Conservation (phyloP, 169 alveolate species). For the Eimeria falciformis region DNA sequence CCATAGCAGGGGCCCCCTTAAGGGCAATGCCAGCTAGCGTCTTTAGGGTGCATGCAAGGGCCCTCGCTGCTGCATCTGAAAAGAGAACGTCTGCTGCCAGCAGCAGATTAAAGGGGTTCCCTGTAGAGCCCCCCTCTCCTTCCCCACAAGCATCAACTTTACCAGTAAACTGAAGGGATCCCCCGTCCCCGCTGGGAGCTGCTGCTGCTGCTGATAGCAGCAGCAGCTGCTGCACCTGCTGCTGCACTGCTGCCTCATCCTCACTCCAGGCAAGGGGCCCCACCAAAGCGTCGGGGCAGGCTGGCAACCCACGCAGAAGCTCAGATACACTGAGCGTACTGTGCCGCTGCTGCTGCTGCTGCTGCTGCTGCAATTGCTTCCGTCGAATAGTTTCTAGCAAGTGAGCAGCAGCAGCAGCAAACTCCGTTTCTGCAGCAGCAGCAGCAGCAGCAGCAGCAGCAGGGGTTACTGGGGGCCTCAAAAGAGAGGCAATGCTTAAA, state of each 20-base stretch:
- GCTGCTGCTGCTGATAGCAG: conserved; percentile 29
- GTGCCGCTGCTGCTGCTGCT: conserved; percentile 3
- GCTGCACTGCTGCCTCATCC: neutral
- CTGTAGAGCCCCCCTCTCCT: too few species aligned
- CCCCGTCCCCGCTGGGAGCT: neutral
- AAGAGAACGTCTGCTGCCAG: conserved; percentile 36
- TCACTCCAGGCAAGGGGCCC: conserved; percentile 60
- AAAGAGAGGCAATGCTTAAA: neutral
- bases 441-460: neutral
- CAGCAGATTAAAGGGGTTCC: neutral
- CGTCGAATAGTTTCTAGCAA: neutral
- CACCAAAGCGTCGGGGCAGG: neutral
- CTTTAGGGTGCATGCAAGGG: conserved; percentile 21
- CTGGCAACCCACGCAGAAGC: neutral
- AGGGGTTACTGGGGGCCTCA: neutral
- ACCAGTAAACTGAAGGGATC: too few species aligned
- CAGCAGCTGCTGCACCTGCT: conserved; percentile 46
- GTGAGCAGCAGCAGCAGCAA: conserved; percentile 38
- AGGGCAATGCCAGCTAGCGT: conserved; percentile 4
- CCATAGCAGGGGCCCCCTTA: neutral
- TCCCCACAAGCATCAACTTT: too few species aligned
- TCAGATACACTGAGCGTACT: conserved; percentile 4
- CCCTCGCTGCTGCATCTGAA: conserved; percentile 5
- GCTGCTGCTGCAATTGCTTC: conserved; percentile 11
- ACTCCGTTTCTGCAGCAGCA: neutral